Base-by-base conservation (phyloP, 1,139 yeast genomes). In the Scheffersomyces parashehatae region DNA sequence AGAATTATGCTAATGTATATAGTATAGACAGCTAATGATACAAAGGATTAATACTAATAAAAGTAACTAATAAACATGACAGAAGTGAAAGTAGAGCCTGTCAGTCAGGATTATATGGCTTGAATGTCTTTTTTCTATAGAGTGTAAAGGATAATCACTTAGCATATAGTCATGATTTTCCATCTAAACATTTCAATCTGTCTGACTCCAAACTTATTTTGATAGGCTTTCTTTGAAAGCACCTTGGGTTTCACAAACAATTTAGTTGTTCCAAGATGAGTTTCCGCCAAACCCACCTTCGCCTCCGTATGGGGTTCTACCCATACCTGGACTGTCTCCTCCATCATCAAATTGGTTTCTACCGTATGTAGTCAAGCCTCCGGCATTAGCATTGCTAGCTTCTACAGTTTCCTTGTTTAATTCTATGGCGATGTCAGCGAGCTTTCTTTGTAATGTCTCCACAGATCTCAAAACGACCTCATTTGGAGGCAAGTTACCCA, bases 361-460 rank as follows among this genome's bases (percentile, higher is more conserved):
- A 36, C 81, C 82, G 48, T 78, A 79, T 13, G 77, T 72, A 37
- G 79, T 75, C 50, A 73, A 70, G 7, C 78, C 79, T 32, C 79
- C 79, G 15, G 71, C 60, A 26, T 53, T 53, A 8, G 60, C 60
- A 45, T 64, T 67, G 50, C 73, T 73, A 41, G 75, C 78, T 52
- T 75, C 81, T 41, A 77, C 79, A 39, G 71, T 70, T 45, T 77
- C 82, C 63, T 79, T 79, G 54, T 85, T 88, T 48, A 93, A 72
- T 50, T 93, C 95, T 60, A 88, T 81, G 40, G 93, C 83, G 45
- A 93, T 84, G 46, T 89, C 88, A 5, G 98, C 99, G 42, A 95
- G 81, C 67, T 93, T 93, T 67, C 85, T 84, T 65, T 90, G 97
- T 54, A 93, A 71, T 26, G 91, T 89, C 43, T 81, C 83, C 51